Percentiles rank a stretch among this genome's conserved stretches.
phyloP scores from a whole-genome alignment of 1,139 yeast genomes.

The Wickerhamomyces sp. region DNA sequence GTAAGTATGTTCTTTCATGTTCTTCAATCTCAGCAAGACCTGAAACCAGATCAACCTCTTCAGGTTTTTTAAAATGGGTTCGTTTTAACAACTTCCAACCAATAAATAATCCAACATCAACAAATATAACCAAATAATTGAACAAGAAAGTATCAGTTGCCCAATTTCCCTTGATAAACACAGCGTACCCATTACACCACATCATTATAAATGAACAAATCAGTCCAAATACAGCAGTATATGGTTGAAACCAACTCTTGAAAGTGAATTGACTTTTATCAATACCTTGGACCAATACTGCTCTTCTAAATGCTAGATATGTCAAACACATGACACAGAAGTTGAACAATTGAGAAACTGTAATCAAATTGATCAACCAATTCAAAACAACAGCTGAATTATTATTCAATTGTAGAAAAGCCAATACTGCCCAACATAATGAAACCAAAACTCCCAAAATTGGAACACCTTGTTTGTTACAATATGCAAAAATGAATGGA shows the following conservation, averaged over 20 bases:
- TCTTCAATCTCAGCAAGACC: slow-evolving; percentile 55
- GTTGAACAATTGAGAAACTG: slow-evolving; percentile 75
- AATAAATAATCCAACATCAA: slow-evolving; percentile 52
- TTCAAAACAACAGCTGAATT: slow-evolving; percentile 62
- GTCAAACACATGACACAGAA: slow-evolving; percentile 60
- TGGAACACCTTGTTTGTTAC: slow-evolving; percentile 49
- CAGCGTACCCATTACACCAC: slow-evolving; percentile 62
- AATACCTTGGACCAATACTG: slow-evolving; percentile 53
- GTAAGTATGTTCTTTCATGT: slow-evolving; percentile 36
- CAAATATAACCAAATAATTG: slow-evolving; percentile 61
- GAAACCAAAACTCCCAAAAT: slow-evolving; percentile 41
- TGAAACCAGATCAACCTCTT: slow-evolving; percentile 48
- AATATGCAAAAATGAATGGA: slow-evolving; percentile 46
- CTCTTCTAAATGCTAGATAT: slow-evolving; percentile 60
- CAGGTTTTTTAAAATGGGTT: slow-evolving; percentile 42
- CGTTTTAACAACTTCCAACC: slow-evolving; percentile 47
- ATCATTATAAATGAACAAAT: slow-evolving; percentile 48
- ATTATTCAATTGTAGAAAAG: slow-evolving; percentile 50
- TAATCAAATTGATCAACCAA: slow-evolving; percentile 73
- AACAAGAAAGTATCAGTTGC: slow-evolving; percentile 54
- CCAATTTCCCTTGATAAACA: slow-evolving; percentile 66
- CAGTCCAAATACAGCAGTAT: slow-evolving; percentile 46
- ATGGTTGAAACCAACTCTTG: slow-evolving; percentile 56
- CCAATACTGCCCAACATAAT: slow-evolving; percentile 37
- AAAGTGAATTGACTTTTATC: slow-evolving; percentile 53